A percentile compares a stretch with the other conserved stretches of the same genome.
These are phyloP conservation scores for Plantago ovata DNA, from an alignment of 257 asterid genomes.

Conservation along the genomic window DNA sequence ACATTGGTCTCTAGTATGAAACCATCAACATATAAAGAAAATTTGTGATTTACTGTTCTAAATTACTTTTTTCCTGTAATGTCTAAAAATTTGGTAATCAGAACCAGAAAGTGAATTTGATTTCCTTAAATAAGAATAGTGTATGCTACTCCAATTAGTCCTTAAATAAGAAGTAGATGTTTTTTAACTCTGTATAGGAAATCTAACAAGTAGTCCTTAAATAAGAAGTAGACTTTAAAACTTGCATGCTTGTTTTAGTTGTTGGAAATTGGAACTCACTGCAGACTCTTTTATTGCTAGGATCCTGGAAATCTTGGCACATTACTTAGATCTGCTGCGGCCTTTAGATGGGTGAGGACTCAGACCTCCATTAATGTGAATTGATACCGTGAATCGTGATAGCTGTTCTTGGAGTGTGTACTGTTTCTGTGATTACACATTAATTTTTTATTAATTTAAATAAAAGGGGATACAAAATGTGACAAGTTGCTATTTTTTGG, in stretches of 20 bases:
- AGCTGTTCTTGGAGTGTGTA: too few species aligned
- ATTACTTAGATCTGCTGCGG: constrained; percentile 79
- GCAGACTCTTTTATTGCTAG: constrained; percentile 34
- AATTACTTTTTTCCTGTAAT: not conserved
- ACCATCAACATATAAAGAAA: not conserved
- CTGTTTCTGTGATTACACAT: too few species aligned
- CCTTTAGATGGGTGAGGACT: constrained; percentile 83
- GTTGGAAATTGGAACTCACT: constrained; percentile 11
- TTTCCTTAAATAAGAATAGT: constrained; percentile 5
- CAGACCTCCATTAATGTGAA: not conserved
- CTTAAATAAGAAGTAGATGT: too few species aligned
- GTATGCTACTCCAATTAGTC: not conserved
- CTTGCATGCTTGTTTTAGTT: constrained; percentile 1
- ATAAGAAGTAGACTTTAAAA: not conserved
- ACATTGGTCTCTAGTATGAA: not conserved
- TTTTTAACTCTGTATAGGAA: too few species aligned
- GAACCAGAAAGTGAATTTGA: not conserved
- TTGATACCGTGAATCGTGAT: too few species aligned
- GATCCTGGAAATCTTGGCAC: constrained; percentile 98
- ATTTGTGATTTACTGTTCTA: not conserved
- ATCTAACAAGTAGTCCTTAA: too few species aligned
- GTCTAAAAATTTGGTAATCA: not conserved
- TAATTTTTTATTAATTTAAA: too few species aligned
- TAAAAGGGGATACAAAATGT: too few species aligned
- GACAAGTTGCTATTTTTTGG: too few species aligned